Percentiles rank a stretch among this genome's conserved stretches.
Conservation (phyloP, 2,329 filamentous ascomycete species). For the Microdochium nivale region DNA sequence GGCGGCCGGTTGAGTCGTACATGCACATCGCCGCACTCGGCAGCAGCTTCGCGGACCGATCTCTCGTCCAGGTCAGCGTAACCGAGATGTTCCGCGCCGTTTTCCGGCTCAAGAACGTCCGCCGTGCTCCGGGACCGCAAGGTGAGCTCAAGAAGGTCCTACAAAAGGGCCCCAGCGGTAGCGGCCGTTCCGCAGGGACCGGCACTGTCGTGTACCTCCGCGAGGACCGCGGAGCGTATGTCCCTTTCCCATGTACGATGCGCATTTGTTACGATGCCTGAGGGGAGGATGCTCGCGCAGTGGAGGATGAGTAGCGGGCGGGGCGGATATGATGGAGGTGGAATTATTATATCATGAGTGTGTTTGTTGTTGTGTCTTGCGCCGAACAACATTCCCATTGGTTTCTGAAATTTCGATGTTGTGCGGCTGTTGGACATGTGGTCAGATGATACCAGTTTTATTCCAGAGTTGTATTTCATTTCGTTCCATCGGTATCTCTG, state of each 20-base stretch:
- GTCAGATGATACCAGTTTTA: no score
- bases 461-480: no score
- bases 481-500: no score
- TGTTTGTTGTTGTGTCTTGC: neutral
- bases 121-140: constrained; percentile 52
- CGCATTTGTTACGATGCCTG: constrained; percentile 20
- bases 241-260: constrained; percentile 30
- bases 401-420: no score
- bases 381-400: no score
- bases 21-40: constrained; percentile 56
- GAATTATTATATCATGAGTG: constrained; percentile 1
- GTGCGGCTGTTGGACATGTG: no score
- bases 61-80: constrained; percentile 52
- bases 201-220: constrained; percentile 28
- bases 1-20: constrained; percentile 55
- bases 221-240: constrained; percentile 53
- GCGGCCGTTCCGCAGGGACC: constrained; percentile 34
- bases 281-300: neutral
- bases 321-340: constrained; percentile 7
- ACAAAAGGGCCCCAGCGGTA: neutral
- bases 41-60: constrained; percentile 53
- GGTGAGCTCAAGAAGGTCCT: constrained; percentile 59
- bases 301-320: neutral
- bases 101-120: constrained; percentile 51
- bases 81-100: constrained; percentile 60